These are phyloP conservation scores for Glaciozyma martinii DNA, from an alignment of 768 basidiomycete genomes.

Conservation along the genomic window DNA sequence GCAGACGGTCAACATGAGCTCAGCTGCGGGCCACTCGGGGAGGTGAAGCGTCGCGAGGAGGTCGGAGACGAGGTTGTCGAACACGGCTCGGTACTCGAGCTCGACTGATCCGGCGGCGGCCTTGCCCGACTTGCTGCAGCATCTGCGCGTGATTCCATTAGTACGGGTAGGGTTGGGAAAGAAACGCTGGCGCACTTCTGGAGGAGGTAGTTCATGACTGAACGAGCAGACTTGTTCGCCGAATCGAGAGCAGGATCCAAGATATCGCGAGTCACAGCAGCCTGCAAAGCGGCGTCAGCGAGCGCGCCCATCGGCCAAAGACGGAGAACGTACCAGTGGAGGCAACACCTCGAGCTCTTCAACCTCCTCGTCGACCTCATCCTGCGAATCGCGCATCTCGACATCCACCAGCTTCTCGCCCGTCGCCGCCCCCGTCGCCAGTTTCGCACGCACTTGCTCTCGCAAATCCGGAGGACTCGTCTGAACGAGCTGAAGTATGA, in stretches of 20 bases:
- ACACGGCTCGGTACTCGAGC: conserved; percentile 82
- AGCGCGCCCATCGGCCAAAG: background rate
- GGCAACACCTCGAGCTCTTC: background rate
- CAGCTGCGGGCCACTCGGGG: conserved; percentile 96
- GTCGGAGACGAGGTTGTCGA: conserved; percentile 84
- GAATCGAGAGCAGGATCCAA: conserved; percentile 59
- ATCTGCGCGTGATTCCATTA: conserved; percentile 4
- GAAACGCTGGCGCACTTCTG: conserved; percentile 46
- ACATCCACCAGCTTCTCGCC: background rate
- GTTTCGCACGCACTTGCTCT: conserved; percentile 49
- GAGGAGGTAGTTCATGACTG: conserved; percentile 68
- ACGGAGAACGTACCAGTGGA: background rate
- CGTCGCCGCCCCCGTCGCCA: conserved; percentile 11
- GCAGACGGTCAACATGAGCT: conserved; percentile 65
- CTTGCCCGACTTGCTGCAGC: conserved; percentile 60
- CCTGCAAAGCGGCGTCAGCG: background rate
- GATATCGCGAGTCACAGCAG: background rate
- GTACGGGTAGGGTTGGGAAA: background rate
- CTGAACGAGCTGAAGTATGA: conserved; percentile 91
- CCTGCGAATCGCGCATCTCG: conserved; percentile 9
- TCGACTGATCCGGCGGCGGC: conserved; percentile 86
- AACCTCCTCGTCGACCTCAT: conserved; percentile 12
- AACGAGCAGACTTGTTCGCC: conserved; percentile 72
- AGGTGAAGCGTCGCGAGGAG: conserved; percentile 77
- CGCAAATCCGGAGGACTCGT: conserved; percentile 85